Conservation (phyloP, 2,329 filamentous ascomycete genomes). For the Ceratocystis cacaofunesta region DNA sequence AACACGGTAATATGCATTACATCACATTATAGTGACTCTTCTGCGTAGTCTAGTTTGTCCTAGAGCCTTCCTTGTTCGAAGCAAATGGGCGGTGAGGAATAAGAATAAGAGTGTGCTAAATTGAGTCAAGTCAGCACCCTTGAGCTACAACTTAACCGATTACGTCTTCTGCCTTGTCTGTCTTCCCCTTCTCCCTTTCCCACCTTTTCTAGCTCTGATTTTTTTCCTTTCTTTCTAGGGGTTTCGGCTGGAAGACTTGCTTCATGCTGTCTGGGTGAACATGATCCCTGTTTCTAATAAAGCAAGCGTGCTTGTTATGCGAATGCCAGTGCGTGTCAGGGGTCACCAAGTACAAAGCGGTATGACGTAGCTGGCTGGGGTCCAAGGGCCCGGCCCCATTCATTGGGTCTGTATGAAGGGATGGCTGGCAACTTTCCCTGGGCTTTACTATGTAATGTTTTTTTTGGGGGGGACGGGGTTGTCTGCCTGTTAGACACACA, state of each 20-base stretch:
- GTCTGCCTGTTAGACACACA: no score
- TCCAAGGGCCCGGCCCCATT: neutral
- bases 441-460: neutral
- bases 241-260: neutral
- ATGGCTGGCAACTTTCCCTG: neutral
- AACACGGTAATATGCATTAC: neutral
- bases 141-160: neutral
- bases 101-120: neutral
- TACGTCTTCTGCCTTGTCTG: neutral
- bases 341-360: conserved; percentile 1
- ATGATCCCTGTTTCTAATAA: neutral
- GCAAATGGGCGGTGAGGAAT: neutral
- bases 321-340: conserved; percentile 2
- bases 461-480: neutral
- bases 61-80: neutral
- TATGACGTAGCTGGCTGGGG: conserved; percentile 3
- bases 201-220: neutral
- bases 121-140: neutral
- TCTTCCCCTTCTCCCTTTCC: neutral
- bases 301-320: neutral
- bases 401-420: neutral
- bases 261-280: neutral
- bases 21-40: neutral
- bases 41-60: neutral
- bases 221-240: neutral